Base-by-base conservation (phyloP, 495 filamentous ascomycete genomes). In the Aspergillus ellipticus region DNA sequence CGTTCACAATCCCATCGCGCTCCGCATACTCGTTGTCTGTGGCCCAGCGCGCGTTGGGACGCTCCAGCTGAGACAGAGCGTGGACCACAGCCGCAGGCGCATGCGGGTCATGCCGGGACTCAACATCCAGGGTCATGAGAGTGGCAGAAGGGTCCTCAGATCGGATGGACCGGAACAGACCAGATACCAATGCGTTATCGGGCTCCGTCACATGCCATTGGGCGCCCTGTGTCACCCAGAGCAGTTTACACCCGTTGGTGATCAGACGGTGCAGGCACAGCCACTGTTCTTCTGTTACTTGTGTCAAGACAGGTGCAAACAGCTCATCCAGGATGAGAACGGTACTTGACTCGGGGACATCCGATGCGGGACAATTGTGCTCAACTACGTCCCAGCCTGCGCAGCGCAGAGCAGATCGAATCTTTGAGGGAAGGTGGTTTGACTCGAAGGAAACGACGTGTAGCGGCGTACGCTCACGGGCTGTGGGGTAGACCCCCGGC, bases 161-260 rank as follows among this genome's bases (percentile, higher is more conserved):
- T 3, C 72, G 64, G 15, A 65, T 46, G 2, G 63, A 60, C 0
- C 74, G 49, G 21, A 65, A 50, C 5, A 73, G 55, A 0, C 71
- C 71, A 42, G 64, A 51, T 6, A 60, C 57, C 15, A 74, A 19
- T 10, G 65, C 65, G 13, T 58, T 57, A 28, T 66, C 49, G 0
- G 72, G 73, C 22, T 70, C 52, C 8, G 64, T 67, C 1, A 69
- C 62, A 1, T 60, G 19, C 1, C 51, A 33, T 53, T 72, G 70
- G 0, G 59, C 53, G 10, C 72, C 72, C 20, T 60, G 49, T 0
- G 69, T 72, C 0, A 75, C 66, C 72, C 73, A 76, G 11, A 77
- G 42, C 61, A 57, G 1, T 3, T 48, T 41, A 5, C 35, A 43
- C 2, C 39, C 46, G 3, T 8, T 28, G 2, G n/a, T 13, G 7